Evolutionary conservation across 2,329 filamentous ascomycete species (phyloP).

Genomic region (Zymoseptoria pseudotritici): DNA sequence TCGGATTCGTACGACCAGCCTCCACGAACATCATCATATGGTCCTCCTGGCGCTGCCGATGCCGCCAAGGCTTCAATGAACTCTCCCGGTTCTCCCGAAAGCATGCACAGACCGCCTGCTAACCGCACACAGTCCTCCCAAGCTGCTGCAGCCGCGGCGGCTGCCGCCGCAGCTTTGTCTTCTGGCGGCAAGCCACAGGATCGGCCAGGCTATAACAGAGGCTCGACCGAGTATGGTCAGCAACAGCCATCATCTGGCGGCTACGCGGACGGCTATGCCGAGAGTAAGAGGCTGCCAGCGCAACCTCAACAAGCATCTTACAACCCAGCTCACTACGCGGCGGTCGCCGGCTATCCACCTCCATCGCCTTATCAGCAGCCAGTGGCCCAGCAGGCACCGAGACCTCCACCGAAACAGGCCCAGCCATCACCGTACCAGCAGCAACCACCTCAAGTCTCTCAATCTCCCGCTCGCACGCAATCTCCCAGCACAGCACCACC

Average conservation of each 20-base stretch:
- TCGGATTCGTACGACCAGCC: constrained; percentile 32
- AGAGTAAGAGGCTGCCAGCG: constrained; percentile 21
- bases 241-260: constrained; percentile 18
- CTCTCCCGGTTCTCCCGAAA: constrained; percentile 39
- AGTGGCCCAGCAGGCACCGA: constrained; percentile 43
- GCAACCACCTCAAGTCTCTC: constrained; percentile 24
- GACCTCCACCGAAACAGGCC: constrained; percentile 51
- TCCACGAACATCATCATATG: constrained; percentile 34
- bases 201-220: constrained; percentile 35
- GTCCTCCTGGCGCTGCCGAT: constrained; percentile 37
- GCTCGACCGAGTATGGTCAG: constrained; percentile 34
- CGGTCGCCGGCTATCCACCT: constrained; percentile 22
- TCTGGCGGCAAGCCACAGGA: constrained; percentile 38
- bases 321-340: constrained; percentile 69
- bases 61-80: constrained; percentile 44
- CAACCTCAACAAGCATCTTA: constrained; percentile 48
- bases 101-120: constrained; percentile 39
- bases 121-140: constrained; percentile 45
- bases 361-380: constrained; percentile 36
- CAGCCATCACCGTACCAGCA: constrained; percentile 40
- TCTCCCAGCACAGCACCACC: constrained; percentile 23
- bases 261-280: constrained; percentile 30
- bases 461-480: constrained; percentile 30
- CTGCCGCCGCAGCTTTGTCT: constrained; percentile 30
- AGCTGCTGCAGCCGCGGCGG: constrained; percentile 41